Conservation (phyloP, 2,329 filamentous ascomycete species). For the Raffaelea ambrosiae region DNA sequence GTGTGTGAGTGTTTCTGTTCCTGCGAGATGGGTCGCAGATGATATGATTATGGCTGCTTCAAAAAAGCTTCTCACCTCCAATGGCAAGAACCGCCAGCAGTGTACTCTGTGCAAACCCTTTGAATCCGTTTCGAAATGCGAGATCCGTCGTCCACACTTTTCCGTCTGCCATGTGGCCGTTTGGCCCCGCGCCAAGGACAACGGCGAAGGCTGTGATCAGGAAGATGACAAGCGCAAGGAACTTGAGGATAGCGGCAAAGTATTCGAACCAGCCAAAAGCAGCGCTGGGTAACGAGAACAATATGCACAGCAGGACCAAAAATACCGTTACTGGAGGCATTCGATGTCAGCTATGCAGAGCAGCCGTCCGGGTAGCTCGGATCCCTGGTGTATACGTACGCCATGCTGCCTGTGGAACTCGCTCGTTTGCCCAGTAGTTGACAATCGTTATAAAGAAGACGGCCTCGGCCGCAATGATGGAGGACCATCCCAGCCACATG, state of each 20-base stretch:
- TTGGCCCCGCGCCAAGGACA: conserved; percentile 51
- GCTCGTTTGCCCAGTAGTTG: conserved; percentile 2
- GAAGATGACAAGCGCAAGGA: conserved; percentile 50
- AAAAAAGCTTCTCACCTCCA: too few relatives aligned
- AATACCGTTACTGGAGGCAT: conserved; percentile 8
- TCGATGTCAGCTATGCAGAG: neutral
- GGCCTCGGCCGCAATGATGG: conserved; percentile 4
- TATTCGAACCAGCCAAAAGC: conserved; percentile 7
- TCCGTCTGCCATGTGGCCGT: conserved; percentile 27
- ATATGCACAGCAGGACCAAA: neutral
- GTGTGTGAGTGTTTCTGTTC: neutral
- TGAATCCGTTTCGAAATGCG: conserved; percentile 53
- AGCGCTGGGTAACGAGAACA: neutral
- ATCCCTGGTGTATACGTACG: neutral
- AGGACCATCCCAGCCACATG: conserved; percentile 4
- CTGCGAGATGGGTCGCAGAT: too few relatives aligned
- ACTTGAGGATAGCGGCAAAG: conserved; percentile 42
- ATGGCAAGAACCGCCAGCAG: conserved; percentile 2
- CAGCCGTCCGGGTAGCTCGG: too few relatives aligned
- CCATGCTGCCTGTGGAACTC: conserved; percentile 1
- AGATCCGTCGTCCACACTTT: conserved; percentile 35
- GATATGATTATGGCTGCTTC: too few relatives aligned
- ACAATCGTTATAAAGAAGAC: conserved; percentile 5
- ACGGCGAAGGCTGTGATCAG: conserved; percentile 53
- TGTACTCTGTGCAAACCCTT: conserved; percentile 2